These are phyloP conservation scores for Micractinium conductrix DNA, from an alignment of 139 green algal species.

Conservation along the genomic window DNA sequence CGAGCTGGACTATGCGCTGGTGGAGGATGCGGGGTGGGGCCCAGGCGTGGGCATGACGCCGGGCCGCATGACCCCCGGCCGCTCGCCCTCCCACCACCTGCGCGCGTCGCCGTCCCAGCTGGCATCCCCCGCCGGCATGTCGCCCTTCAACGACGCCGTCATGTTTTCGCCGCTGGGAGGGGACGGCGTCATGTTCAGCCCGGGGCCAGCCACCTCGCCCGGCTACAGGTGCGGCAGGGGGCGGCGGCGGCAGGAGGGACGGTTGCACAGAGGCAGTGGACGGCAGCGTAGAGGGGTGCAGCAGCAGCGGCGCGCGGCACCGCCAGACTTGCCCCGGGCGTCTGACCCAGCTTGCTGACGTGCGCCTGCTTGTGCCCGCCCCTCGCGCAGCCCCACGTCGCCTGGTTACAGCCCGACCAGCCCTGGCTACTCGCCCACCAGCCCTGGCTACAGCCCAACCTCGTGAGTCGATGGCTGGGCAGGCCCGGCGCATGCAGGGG, in stretches of 20 bases:
- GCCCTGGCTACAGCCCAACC: slow-evolving; percentile 77
- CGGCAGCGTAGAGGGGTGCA: too few species aligned
- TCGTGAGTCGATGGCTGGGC: slow-evolving; percentile 53
- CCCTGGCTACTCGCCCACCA: slow-evolving; percentile 68
- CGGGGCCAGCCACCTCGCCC: slow-evolving; percentile 73
- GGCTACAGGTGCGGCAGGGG: slow-evolving; percentile 56
- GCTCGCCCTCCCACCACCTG: slow-evolving; percentile 42
- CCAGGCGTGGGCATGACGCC: slow-evolving; percentile 54
- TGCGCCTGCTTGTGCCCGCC: neutral
- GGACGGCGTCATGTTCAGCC: slow-evolving; percentile 52
- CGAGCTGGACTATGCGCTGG: slow-evolving; percentile 68
- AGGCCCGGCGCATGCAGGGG: too few species aligned
- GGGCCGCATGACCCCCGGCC: slow-evolving; percentile 53
- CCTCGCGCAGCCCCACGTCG: slow-evolving; percentile 39
- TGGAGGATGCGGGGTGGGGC: slow-evolving; percentile 17
- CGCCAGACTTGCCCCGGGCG: too few species aligned
- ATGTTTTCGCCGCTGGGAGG: slow-evolving; percentile 66
- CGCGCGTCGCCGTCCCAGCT: slow-evolving; percentile 61
- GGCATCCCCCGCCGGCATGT: slow-evolving; percentile 51
- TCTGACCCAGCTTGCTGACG: too few species aligned
- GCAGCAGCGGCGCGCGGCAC: too few species aligned
- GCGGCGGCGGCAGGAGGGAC: too few species aligned
- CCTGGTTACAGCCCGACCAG: slow-evolving; percentile 51
- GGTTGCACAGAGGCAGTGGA: too few species aligned
- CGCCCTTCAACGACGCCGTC: slow-evolving; percentile 59